phyloP scores from a whole-genome alignment of 495 filamentous ascomycete genomes.

The Xylaria venustula region DNA sequence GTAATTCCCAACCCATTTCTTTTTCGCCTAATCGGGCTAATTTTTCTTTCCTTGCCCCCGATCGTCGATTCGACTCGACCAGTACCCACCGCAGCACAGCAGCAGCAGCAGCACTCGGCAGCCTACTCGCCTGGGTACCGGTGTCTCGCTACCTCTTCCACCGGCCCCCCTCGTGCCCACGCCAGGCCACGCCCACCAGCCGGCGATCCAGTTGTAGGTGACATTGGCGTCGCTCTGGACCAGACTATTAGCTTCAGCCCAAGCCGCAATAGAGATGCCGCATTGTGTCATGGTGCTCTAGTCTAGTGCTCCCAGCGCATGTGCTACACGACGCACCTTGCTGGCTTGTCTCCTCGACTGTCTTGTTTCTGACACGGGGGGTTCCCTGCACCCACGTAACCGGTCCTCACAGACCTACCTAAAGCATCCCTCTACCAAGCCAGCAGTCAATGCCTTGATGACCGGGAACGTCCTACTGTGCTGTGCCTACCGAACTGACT shows the following conservation, averaged over 20 bases:
- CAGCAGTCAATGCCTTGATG: slow-evolving; percentile 4
- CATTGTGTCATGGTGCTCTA: slow-evolving; percentile 15
- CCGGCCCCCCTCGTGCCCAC: background rate
- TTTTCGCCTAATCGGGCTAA: slow-evolving; percentile 9
- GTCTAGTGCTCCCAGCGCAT: slow-evolving; percentile 8
- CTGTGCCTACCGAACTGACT: background rate
- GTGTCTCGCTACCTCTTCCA: background rate
- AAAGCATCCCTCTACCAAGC: background rate
- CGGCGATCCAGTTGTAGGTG: slow-evolving; percentile 8
- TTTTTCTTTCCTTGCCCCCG: background rate
- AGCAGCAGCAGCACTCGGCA: background rate
- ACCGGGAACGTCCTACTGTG: background rate
- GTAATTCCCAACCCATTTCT: background rate
- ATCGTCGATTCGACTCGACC: background rate
- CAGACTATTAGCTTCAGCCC: slow-evolving; percentile 6
- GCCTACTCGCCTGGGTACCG: too few species aligned
- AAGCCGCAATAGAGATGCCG: slow-evolving; percentile 7
- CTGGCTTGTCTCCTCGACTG: slow-evolving; percentile 8
- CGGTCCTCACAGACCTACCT: slow-evolving; percentile 2
- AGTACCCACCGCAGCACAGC: background rate
- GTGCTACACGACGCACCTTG: background rate
- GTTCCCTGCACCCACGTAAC: slow-evolving; percentile 16
- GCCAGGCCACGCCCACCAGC: slow-evolving; percentile 6
- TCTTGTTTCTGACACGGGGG: slow-evolving; percentile 9
- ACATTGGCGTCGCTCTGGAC: slow-evolving; percentile 13